Conservation (phyloP, 306 rosid genomes). For the Prosopis cineraria region DNA sequence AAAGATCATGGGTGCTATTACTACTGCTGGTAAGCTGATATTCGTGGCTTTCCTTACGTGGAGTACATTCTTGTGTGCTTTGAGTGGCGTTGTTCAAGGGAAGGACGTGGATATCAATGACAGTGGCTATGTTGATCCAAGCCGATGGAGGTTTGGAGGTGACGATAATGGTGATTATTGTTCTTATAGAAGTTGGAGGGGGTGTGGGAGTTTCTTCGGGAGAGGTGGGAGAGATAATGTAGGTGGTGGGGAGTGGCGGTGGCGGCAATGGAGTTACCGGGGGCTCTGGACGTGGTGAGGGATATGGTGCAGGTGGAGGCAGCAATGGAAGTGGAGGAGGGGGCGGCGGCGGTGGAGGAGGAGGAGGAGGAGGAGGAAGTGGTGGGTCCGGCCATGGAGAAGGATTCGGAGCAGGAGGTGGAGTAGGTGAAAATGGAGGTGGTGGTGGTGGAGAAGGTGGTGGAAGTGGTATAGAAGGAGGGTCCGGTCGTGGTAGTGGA, state of each 20-base stretch:
- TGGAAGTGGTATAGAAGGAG: conserved; percentile 15
- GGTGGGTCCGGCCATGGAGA: conserved; percentile 42
- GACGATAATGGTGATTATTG: conserved; percentile 33
- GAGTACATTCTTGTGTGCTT: conserved; percentile 18
- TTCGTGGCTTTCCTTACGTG: conserved; percentile 28
- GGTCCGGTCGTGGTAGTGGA: conserved; percentile 37
- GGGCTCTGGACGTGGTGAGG: conserved; percentile 31
- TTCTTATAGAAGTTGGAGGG: conserved; percentile 45
- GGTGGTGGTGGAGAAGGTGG: conserved; percentile 29
- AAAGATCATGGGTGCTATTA: conserved; percentile 31
- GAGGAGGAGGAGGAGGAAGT: neutral
- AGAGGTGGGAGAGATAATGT: conserved; percentile 22
- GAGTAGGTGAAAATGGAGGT: neutral
- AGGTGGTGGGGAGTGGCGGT: neutral
- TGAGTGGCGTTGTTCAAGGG: conserved; percentile 36
- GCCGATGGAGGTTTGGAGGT: conserved; percentile 30
- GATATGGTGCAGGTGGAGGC: conserved; percentile 25
- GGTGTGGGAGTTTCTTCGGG: conserved; percentile 53
- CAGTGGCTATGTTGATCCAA: conserved; percentile 35
- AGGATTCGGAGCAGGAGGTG: conserved; percentile 33
- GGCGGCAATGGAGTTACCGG: neutral
- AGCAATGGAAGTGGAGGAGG: neutral
- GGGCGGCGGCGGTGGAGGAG: neutral
- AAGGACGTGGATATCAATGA: conserved; percentile 23
- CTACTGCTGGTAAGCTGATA: conserved; percentile 15